Percentiles rank a stretch among this genome's conserved stretches.
These are phyloP conservation scores for Rugiboletus extremiorientalis DNA, from an alignment of 1,284 basidiomycete species.

Conservation along the genomic window DNA sequence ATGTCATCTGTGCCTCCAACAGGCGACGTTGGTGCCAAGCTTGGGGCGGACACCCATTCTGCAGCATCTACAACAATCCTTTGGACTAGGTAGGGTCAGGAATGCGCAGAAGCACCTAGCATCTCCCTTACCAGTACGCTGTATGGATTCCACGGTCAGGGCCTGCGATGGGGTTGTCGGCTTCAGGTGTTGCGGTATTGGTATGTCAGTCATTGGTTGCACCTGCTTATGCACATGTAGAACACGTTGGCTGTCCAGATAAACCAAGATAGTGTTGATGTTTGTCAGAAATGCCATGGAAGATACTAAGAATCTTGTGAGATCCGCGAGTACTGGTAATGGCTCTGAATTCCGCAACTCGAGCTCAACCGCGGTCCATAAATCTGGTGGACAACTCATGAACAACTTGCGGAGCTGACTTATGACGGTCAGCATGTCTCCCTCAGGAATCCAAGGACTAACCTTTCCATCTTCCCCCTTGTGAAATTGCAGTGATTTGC, in stretches of 20 bases:
- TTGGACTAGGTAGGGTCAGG: conserved; percentile 14
- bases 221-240: not conserved
- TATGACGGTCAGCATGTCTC: not conserved
- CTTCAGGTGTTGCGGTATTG: not conserved
- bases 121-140: conserved; percentile 4
- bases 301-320: conserved; percentile 34
- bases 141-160: conserved; percentile 8
- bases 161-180: not conserved
- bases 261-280: not conserved
- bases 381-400: conserved; percentile 66
- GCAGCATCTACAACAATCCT: conserved; percentile 9
- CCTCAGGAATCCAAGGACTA: conserved; percentile 38
- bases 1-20: not conserved
- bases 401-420: conserved; percentile 1
- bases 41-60: conserved; percentile 11
- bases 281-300: not conserved
- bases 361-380: conserved; percentile 14
- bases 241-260: not conserved
- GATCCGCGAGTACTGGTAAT: conserved; percentile 54
- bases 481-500: conserved; percentile 58
- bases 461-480: conserved; percentile 57
- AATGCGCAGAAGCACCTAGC: not conserved
- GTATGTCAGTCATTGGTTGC: not conserved
- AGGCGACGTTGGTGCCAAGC: not conserved
- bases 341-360: conserved; percentile 65